Evolutionary conservation across 2,329 filamentous ascomycete species (phyloP), one percentile per base, ranked within the genome.

Genomic region (Blastomyces emzantsi): DNA sequence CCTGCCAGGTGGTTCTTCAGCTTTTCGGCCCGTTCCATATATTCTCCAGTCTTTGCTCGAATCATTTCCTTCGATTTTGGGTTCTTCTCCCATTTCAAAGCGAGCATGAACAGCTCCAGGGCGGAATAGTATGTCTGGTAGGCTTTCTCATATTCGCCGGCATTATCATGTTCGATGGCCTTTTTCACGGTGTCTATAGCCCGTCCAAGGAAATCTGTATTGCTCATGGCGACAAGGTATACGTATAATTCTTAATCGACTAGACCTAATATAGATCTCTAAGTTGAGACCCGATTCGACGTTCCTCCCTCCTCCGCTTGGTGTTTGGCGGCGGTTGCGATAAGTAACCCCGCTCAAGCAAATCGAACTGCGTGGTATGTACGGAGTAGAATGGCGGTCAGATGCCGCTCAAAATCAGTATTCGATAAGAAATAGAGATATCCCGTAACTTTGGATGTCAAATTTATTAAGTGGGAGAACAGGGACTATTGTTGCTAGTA

Each of bases 51-150:
- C 81, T 97, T 97, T 70, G 90, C 87, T 70, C 94, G 89, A 77
- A 99, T 97, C 85, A 96, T 96, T 74, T 95, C 92, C 82, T 97
- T 97, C 67, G 91, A 92, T 71, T 92, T 93, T 67, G 90, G 87
- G 80, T 97, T 97, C 85, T 97, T 99, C 81, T 99, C 94, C 93
- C 93, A 99, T 82, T 99, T 99, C 65, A 99, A 84, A 43, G 94
- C 94, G 66, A 97, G 89, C 90, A 99, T 96, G 82, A 97, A 99
- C 64, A 97, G 86, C 79, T 99, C 93, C 70, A 99, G 89, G 61
- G 93, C 88, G 70, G 91, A 88, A 81, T 96, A 97, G 85, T 99
- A 99, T 67, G 89, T 84, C 74, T 96, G 90, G 77, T 97, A 97
- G 63, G 94, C 94, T 77, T 95, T 93, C 72, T 97, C 92, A 79